phyloP scores from a whole-genome alignment of 345 rosid genomes.

The Sisymbrium altissimum region DNA sequence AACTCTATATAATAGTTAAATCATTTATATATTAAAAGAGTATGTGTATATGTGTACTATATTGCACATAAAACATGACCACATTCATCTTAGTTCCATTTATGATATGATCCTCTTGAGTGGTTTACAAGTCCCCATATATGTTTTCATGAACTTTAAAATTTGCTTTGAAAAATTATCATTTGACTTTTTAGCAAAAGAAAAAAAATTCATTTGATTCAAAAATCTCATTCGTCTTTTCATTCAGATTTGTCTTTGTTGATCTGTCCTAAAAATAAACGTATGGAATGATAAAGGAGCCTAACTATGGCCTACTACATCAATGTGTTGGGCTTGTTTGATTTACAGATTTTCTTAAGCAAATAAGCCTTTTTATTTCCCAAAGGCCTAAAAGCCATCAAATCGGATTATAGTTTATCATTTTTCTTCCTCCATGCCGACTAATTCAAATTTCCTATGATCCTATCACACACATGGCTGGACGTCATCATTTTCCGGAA shows the following conservation, averaged over 20 bases:
- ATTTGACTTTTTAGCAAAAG: background rate
- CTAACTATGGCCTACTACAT: background rate
- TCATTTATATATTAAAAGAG: background rate
- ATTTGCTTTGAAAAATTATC: background rate
- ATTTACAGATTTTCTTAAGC: background rate
- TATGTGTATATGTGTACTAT: background rate
- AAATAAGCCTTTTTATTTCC: background rate
- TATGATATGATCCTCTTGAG: background rate
- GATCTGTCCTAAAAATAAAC: background rate
- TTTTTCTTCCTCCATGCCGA: background rate
- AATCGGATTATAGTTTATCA: background rate
- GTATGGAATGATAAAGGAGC: background rate
- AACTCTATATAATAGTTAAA: conserved; percentile 6
- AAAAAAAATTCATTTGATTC: background rate
- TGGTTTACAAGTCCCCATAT: background rate
- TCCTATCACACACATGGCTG: background rate
- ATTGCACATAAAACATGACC: background rate
- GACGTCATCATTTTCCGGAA: background rate
- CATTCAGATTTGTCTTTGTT: background rate
- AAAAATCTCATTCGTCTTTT: background rate
- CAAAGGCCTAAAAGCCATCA: background rate
- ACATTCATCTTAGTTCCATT: background rate
- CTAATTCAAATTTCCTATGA: background rate
- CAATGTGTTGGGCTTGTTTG: background rate
- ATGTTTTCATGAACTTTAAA: background rate